Conservation (phyloP, 805 yeast species). For the Danielozyma ontarioensis region DNA sequence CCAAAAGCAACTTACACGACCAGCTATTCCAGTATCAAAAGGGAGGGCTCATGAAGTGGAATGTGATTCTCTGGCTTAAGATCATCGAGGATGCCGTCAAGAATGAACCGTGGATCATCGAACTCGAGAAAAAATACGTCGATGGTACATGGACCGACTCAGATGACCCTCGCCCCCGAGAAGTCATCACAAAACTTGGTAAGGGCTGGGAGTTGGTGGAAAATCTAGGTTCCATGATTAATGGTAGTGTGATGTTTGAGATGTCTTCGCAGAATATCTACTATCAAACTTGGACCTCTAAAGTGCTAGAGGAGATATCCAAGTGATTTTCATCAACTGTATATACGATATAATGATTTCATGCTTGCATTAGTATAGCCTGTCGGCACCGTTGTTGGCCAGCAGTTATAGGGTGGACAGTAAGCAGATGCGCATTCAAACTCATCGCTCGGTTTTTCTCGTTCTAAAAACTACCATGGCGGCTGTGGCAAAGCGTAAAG, state of each 20-base stretch:
- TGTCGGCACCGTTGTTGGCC: too few relatives aligned
- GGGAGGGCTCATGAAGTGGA: conserved; percentile 47
- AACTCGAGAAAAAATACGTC: conserved; percentile 43
- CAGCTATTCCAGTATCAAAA: conserved; percentile 49
- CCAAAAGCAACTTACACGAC: conserved; percentile 42
- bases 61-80: conserved; percentile 48
- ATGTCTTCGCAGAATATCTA: conserved; percentile 25
- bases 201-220: conserved; percentile 25
- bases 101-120: conserved; percentile 59
- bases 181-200: conserved; percentile 27
- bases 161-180: conserved; percentile 16
- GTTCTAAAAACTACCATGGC: too few relatives aligned
- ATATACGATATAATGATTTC: too few relatives aligned
- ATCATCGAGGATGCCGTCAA: conserved; percentile 50
- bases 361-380: too few relatives aligned
- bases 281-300: conserved; percentile 26
- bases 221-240: conserved; percentile 30
- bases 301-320: conserved; percentile 7
- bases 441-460: too few relatives aligned
- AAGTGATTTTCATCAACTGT: too few relatives aligned
- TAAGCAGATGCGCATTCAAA: too few relatives aligned
- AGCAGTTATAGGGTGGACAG: too few relatives aligned
- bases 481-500: too few relatives aligned
- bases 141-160: conserved; percentile 21
- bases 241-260: conserved; percentile 24